Base-by-base conservation (phyloP, 495 filamentous ascomycete genomes). In the Penicillium lividum region DNA sequence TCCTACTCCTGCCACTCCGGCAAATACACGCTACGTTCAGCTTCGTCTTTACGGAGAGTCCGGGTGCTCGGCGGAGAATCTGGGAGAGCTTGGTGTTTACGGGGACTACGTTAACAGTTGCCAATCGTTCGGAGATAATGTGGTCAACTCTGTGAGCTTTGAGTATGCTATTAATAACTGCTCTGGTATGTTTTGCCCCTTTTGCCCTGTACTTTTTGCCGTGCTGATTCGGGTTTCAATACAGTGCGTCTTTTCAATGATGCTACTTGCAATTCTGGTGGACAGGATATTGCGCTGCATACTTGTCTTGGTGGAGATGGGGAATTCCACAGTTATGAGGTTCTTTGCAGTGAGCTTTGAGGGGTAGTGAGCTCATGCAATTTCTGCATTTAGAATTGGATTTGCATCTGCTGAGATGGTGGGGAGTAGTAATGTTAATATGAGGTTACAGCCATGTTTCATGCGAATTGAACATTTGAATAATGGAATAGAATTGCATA, bases 41-140 rank as follows among this genome's bases (percentile, higher is more conserved):
- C 49, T 66, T 18, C 63, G 63, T 45, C 34, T 66, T 3, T 66
- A 42, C 46, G 56, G 63, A 10, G 59, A 53, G 13, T 53, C 63
- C 7, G 53, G 63, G 34, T 66, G 63, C 48, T 65, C 43, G 5
- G 59, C 45, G 22, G 54, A 51, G 44, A 66, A 66, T 52, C 22
- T 49, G 10, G 62, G 62, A 3, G 62, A 64, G 25, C 54, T 64
- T 16, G 62, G 62, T 28, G 51, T 64, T 38, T 64, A 64, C 30
- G 58, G 56, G 28, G 47, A 58, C 40, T 16, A 54, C 27, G 45
- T 61, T 29, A 64, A 64, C 47, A 22, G 50, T 22, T 64, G 62
- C 46, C 27, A 56, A 33, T 50, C 22, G 10, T 61, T 58, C 7
- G 51, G 51, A 3, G 51, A 52, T 43, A 45, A 50, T 25, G 45